Evolutionary conservation across 176 grass and related monocot genomes (phyloP).

Genomic region (Chloris gayana): DNA sequence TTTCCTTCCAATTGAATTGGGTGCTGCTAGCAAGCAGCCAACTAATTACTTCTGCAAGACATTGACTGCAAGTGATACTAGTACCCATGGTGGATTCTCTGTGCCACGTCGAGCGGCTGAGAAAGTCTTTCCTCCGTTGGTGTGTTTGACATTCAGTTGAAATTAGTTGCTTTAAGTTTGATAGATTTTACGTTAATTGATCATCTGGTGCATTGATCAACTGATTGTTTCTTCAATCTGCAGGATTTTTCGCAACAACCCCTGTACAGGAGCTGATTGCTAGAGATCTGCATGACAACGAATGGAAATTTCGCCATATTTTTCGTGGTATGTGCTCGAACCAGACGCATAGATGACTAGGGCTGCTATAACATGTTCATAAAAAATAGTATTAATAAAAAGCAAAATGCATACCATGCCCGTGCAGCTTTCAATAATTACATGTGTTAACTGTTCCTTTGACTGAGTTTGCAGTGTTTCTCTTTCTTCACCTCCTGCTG

Average conservation of each 20-base stretch:
- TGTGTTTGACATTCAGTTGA: background rate
- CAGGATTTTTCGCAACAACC: conserved; percentile 96
- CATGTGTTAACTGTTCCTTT: background rate
- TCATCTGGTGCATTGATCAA: background rate
- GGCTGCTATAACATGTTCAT: background rate
- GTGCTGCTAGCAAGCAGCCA: conserved; percentile 81
- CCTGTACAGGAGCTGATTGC: conserved; percentile 88
- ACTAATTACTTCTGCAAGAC: conserved; percentile 99
- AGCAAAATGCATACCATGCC: background rate
- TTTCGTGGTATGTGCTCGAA: conserved; percentile 72
- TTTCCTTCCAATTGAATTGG: conserved; percentile 85
- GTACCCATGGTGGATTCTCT: conserved; percentile 97
- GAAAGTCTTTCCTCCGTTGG: conserved; percentile 97
- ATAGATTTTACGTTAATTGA: conserved; percentile 11
- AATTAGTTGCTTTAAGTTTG: conserved; percentile 40
- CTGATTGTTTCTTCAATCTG: conserved; percentile 14
- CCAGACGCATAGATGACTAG: background rate
- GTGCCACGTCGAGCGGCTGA: conserved; percentile 92
- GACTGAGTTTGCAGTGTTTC: conserved; percentile 6
- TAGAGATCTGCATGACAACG: conserved; percentile 90
- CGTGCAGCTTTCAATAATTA: conserved; percentile 5
- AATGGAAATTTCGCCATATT: conserved; percentile 99
- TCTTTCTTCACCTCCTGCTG: background rate
- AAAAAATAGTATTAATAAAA: background rate
- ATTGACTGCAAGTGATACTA: conserved; percentile 93